These are phyloP conservation scores for Aristolochia fimbriata DNA, from an alignment of 164 flowering plant genomes.

Conservation along the genomic window DNA sequence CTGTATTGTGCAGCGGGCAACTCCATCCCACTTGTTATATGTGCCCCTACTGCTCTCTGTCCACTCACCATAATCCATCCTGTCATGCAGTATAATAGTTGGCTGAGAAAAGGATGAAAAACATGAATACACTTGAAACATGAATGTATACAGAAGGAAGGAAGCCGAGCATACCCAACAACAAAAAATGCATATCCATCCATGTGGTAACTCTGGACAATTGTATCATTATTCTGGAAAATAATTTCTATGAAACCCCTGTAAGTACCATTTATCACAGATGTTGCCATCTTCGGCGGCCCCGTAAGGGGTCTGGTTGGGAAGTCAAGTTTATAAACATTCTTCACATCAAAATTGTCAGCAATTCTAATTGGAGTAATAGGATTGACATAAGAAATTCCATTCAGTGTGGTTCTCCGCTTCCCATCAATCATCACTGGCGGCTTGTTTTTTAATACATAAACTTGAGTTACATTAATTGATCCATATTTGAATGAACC, in stretches of 20 bases:
- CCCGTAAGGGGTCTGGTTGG: conserved; percentile 62
- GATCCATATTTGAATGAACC: conserved; percentile 90
- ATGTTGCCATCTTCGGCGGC: conserved; percentile 51
- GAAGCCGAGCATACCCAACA: conserved; percentile 56
- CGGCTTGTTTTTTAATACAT: conserved; percentile 59
- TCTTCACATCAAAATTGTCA: conserved; percentile 53
- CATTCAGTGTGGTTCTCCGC: conserved; percentile 54
- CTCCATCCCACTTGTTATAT: conserved; percentile 85
- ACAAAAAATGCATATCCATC: conserved; percentile 91
- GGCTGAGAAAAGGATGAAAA: background rate
- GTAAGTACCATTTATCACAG: conserved; percentile 79
- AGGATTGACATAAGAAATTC: conserved; percentile 69
- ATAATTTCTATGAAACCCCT: conserved; percentile 87
- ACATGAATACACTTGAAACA: background rate
- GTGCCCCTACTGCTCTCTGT: conserved; percentile 47
- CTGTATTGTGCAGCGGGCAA: conserved; percentile 69
- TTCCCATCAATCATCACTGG: conserved; percentile 59
- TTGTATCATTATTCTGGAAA: conserved; percentile 86
- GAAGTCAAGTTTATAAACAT: conserved; percentile 75
- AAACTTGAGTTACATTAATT: conserved; percentile 87
- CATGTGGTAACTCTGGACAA: conserved; percentile 77
- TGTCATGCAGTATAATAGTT: conserved; percentile 15
- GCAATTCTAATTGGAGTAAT: conserved; percentile 82
- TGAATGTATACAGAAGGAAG: no score
- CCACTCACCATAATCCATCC: conserved; percentile 89